Base-by-base conservation (phyloP, 805 yeast species). In the Candida maesae region DNA sequence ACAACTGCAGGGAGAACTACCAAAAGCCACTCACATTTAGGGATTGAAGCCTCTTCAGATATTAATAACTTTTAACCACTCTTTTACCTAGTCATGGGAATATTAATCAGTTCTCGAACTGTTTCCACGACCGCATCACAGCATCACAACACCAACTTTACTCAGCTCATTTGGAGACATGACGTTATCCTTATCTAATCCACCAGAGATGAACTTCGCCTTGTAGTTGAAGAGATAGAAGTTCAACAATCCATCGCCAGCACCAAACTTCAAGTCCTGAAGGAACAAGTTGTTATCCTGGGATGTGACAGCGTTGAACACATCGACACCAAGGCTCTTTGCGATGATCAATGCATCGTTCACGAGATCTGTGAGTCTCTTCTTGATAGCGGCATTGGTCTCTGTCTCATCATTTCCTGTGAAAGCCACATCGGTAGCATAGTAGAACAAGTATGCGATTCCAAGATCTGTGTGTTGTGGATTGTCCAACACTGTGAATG, bases 191-290 rank as follows among this genome's bases (percentile, higher is more conserved):
- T 69, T 63, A 44, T 77, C 79, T 19, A 87, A 64, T 6, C 99
- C 99, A 26, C 97, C 96, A 42, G 70, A 65, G 33, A 93, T 76
- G 4, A 88, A 89, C 64, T 78, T 78, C 5, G 95, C 81, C 58
- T 73, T 81, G 70, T 89, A 93, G 64, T 93, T 93, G 74, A 93
- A 93, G 49, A 93, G 67, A 60, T 93, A 93, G 64, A 84, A 93
- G 64, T 93, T 85, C 58, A 93, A 73, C 57, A 77, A 76, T 0
- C 99, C 99, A 61, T 91, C 98, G 33, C 99, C 99, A 36, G 79
- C 76, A 25, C 96, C 96, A 61, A 93, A 93, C 60, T 87, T 86
- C 64, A 85, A 73, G 29, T 84, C 80, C 19, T 86, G 82, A 50
- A 93, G 68, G 66, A 93, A 88, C 45, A 84, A 66, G 13, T 88